Conservation (phyloP, 306 rosid genomes). For the Quercus parvula region DNA sequence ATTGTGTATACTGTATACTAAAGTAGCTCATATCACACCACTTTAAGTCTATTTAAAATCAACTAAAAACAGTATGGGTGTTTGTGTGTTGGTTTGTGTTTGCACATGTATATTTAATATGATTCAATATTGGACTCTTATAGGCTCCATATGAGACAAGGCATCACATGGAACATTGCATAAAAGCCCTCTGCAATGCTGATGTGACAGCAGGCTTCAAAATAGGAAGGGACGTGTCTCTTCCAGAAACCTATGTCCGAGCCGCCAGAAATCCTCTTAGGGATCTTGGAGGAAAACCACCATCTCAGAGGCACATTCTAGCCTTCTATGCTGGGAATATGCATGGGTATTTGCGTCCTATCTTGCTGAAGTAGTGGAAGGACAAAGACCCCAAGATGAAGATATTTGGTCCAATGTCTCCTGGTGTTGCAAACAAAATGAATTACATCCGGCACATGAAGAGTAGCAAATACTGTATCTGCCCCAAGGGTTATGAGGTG, state of each 20-base stretch:
- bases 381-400: slow-evolving; percentile 79
- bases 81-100: neutral
- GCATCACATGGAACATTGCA: slow-evolving; percentile 96
- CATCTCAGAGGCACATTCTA: slow-evolving; percentile 61
- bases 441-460: slow-evolving; percentile 84
- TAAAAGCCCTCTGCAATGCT: slow-evolving; percentile 90
- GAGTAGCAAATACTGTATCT: slow-evolving; percentile 86
- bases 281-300: slow-evolving; percentile 80
- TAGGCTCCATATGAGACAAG: slow-evolving; percentile 96
- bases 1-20: slow-evolving; percentile 14
- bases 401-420: slow-evolving; percentile 83
- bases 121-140: slow-evolving; percentile 10
- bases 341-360: slow-evolving; percentile 80
- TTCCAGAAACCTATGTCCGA: slow-evolving; percentile 81
- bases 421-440: slow-evolving; percentile 77
- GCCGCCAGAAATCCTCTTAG: slow-evolving; percentile 67
- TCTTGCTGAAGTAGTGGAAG: slow-evolving; percentile 77
- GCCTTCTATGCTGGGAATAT: slow-evolving; percentile 88
- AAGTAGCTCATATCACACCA: neutral
- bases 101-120: neutral
- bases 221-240: slow-evolving; percentile 85
- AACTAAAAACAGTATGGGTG: too few species aligned
- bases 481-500: slow-evolving; percentile 96
- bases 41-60: too few species aligned
- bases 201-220: slow-evolving; percentile 86